Evolutionary conservation across 179 eudicot species (phyloP), one percentile per base, ranked within the genome.

Genomic region (Beta lomatogona): DNA sequence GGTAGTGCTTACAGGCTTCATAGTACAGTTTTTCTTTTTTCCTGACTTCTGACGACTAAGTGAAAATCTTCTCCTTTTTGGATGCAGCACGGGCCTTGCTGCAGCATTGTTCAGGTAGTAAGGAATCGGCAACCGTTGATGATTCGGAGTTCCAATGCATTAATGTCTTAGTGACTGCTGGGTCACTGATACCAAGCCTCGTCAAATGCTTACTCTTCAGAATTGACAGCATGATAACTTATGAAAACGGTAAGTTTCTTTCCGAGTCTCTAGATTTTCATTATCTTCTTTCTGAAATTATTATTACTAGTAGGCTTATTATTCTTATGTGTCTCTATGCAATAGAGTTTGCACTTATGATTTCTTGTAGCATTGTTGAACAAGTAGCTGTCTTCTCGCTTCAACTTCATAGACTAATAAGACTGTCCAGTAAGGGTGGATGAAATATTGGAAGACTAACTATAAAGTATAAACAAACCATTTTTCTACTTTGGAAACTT

Each of bases 121-220:
- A 74, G 75, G 87, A 77, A 76, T 83, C 79, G 48, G 48, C 69
- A 61, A 58, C 84, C 45, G 73, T 64, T 63, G 53, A 53, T 21
- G 54, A 65, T 71, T 59, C 85, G 18, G 84, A 84, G 6, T 44
- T 73, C 80, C 85, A 85, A 77, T 83, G 91, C 85, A 80, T 94
- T 66, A 91, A 91, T 81, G 80, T 92, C 55, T 82, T 94, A 68
- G 98, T 94, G 84, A 95, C 98, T 77, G 91, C 98, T 70, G 99
- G 99, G 54, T 88, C 98, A 6, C 86, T 94, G 82, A 82, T 95
- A 83, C 99, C 99, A n/a, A 94, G 99, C 92, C 91, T 95, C 70
- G 97, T 90, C 85, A 94, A 94, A 86, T 95, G 99, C 87, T 83
- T 94, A 83, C 94, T 95, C 79, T 95, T 89, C 82, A 88, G 87